Percentiles rank a stretch among this genome's conserved stretches.
Evolutionary conservation across 148 eudicot genomes (phyloP).

Genomic region (Rhododendron ovatum): DNA sequence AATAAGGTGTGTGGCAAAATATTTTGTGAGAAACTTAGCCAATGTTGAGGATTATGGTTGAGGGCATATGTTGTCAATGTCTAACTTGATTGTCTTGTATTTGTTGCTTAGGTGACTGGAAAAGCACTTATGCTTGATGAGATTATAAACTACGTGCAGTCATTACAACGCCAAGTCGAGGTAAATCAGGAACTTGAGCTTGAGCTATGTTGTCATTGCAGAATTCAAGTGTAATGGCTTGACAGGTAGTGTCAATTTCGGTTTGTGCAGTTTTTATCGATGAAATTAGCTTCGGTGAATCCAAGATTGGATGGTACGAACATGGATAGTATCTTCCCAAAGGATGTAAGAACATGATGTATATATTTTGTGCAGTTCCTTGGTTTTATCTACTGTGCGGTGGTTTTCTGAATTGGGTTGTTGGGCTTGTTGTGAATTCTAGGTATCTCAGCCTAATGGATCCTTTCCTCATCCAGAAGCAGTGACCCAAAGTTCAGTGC

Average conservation of each 20-base stretch:
- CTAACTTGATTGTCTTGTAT: not conserved
- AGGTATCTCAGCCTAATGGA: slow-evolving; percentile 25
- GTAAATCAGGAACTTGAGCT: slow-evolving; percentile 25
- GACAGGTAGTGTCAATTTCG: not conserved
- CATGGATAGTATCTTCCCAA: slow-evolving; percentile 39
- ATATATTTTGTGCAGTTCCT: not conserved
- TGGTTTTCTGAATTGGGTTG: not conserved
- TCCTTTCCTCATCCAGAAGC: slow-evolving; percentile 25
- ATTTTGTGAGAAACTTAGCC: not conserved
- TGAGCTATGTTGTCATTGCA: not conserved
- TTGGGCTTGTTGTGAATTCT: slow-evolving; percentile 5
- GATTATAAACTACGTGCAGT: slow-evolving; percentile 90
- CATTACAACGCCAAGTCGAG: slow-evolving; percentile 97
- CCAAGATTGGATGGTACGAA: slow-evolving; percentile 22
- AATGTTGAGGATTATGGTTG: no score
- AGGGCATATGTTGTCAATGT: not conserved
- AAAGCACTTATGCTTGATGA: slow-evolving; percentile 97
- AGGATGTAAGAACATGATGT: slow-evolving; percentile 42
- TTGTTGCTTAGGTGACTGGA: slow-evolving; percentile 64
- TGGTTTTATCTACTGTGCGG: not conserved
- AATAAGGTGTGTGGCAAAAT: slow-evolving; percentile 51
- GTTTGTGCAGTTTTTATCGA: slow-evolving; percentile 61
- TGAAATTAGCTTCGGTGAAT: slow-evolving; percentile 69
- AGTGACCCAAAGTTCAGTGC: slow-evolving; percentile 29
- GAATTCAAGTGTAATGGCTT: not conserved